phyloP scores from a whole-genome alignment of 2,329 filamentous ascomycete species.

The Nemania sp. region DNA sequence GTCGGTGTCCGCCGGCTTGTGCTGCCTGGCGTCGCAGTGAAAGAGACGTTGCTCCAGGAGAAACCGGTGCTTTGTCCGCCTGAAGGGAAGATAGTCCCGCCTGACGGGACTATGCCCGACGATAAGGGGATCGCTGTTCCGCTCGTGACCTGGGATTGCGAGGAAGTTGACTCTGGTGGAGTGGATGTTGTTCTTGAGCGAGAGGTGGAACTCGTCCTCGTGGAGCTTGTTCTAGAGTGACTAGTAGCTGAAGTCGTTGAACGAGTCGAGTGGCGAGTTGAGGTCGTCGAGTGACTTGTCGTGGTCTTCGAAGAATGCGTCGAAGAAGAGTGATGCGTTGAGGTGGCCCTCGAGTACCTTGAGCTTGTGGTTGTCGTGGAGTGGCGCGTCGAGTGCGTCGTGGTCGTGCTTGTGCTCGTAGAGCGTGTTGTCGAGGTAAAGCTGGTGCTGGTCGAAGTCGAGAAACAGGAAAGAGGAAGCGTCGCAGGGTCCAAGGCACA shows the following conservation, averaged over 20 bases:
- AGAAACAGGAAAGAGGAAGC: slow-evolving; percentile 14
- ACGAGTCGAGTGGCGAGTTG: slow-evolving; percentile 4
- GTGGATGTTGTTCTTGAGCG: slow-evolving; percentile 5
- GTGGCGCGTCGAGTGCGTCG: not conserved
- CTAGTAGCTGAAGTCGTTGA: slow-evolving; percentile 5
- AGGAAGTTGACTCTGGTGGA: not conserved
- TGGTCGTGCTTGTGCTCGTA: not conserved
- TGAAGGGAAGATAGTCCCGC: not conserved
- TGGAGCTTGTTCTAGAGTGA: not conserved
- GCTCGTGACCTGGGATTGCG: not conserved
- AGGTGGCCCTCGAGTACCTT: not conserved
- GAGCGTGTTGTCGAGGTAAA: slow-evolving; percentile 5
- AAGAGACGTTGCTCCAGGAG: slow-evolving; percentile 27
- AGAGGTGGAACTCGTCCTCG: slow-evolving; percentile 1
- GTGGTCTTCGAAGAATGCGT: slow-evolving; percentile 1
- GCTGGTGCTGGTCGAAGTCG: slow-evolving; percentile 12
- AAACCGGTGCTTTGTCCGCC: slow-evolving; percentile 11
- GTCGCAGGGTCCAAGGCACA: slow-evolving; percentile 16
- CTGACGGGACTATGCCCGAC: slow-evolving; percentile 9
- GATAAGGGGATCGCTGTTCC: not conserved
- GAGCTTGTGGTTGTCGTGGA: slow-evolving; percentile 1
- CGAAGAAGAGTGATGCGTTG: not conserved
- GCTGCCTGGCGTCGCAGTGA: slow-evolving; percentile 14
- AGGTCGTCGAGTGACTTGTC: not conserved
- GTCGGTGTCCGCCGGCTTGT: slow-evolving; percentile 8